These are phyloP conservation scores for Rhizopus stolonifer DNA, from an alignment of 371 early-diverging fungal genomes.

Conservation along the genomic window DNA sequence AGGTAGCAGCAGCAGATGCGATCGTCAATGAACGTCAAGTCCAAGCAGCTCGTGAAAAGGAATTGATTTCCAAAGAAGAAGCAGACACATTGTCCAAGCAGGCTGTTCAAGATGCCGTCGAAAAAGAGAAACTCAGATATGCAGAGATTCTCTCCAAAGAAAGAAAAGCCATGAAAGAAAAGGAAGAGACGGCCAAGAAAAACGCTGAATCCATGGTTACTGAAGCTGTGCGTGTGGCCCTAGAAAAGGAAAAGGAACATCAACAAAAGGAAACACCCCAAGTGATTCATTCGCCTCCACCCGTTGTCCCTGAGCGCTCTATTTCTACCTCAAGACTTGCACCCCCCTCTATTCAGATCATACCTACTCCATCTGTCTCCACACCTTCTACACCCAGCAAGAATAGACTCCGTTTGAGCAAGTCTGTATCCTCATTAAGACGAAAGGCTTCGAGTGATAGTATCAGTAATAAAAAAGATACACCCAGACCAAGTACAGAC, in stretches of 20 bases:
- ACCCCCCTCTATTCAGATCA: conserved; percentile 21
- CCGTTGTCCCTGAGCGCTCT: conserved; percentile 19
- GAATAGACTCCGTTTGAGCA: conserved; percentile 14
- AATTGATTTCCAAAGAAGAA: conserved; percentile 26
- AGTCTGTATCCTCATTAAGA: conserved; percentile 29
- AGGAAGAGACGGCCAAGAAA: conserved; percentile 21
- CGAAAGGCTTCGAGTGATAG: not conserved
- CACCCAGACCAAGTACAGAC: conserved; percentile 6
- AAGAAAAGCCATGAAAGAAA: conserved; percentile 22
- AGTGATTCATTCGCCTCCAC: not conserved
- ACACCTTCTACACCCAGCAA: conserved; percentile 23
- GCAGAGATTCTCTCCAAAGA: conserved; percentile 11
- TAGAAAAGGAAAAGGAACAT: conserved; percentile 5
- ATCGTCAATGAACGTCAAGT: conserved; percentile 32
- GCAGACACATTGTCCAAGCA: conserved; percentile 11
- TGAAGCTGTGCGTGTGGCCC: conserved; percentile 15
- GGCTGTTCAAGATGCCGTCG: conserved; percentile 19
- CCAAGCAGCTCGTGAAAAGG: conserved; percentile 23
- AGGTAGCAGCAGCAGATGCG: conserved; percentile 29
- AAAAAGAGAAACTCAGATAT: conserved; percentile 16
- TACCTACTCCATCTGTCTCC: conserved; percentile 27
- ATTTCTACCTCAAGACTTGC: conserved; percentile 30
- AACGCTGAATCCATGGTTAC: conserved; percentile 14
- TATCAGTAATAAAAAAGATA: conserved; percentile 10
- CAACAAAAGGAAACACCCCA: not conserved